Evolutionary conservation across 805 yeast species (phyloP).

Genomic region (Candida corydali): DNA sequence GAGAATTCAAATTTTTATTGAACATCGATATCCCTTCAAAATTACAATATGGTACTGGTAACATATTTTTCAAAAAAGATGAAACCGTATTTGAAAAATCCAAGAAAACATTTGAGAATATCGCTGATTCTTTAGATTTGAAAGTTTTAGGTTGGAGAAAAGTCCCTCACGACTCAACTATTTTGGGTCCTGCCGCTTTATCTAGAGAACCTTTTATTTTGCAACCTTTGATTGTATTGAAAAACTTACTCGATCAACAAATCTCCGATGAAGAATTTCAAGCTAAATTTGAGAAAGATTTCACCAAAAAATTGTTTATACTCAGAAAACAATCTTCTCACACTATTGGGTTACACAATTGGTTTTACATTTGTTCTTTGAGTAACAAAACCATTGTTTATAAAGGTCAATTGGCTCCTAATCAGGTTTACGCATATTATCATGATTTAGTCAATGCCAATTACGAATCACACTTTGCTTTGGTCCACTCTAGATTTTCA

Average conservation of each 20-base stretch:
- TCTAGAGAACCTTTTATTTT: constrained; percentile 87
- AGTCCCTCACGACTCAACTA: constrained; percentile 92
- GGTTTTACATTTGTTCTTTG: constrained; percentile 95
- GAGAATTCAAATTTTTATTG: constrained; percentile 76
- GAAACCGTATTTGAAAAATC: constrained; percentile 65
- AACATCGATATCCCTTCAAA: constrained; percentile 64
- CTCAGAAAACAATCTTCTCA: constrained; percentile 87
- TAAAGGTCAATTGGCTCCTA: constrained; percentile 96
- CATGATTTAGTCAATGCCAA: constrained; percentile 89
- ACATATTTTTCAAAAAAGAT: constrained; percentile 88
- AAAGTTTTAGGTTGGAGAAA: constrained; percentile 90
- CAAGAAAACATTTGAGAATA: constrained; percentile 70
- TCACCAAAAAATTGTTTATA: constrained; percentile 80
- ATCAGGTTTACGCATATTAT: constrained; percentile 92
- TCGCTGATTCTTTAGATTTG: constrained; percentile 73
- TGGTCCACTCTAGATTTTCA: constrained; percentile 95
- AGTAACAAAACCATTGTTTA: constrained; percentile 88
- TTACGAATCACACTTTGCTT: constrained; percentile 91
- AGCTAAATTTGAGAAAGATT: constrained; percentile 51
- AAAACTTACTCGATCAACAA: constrained; percentile 24
- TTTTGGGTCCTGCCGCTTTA: constrained; percentile 90
- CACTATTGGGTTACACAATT: constrained; percentile 88
- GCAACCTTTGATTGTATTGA: constrained; percentile 87
- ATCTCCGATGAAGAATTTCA: constrained; percentile 52
- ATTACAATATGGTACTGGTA: constrained; percentile 95